Conservation (phyloP, 2,329 filamentous ascomycete species). For the Exserohilum rostratum region DNA sequence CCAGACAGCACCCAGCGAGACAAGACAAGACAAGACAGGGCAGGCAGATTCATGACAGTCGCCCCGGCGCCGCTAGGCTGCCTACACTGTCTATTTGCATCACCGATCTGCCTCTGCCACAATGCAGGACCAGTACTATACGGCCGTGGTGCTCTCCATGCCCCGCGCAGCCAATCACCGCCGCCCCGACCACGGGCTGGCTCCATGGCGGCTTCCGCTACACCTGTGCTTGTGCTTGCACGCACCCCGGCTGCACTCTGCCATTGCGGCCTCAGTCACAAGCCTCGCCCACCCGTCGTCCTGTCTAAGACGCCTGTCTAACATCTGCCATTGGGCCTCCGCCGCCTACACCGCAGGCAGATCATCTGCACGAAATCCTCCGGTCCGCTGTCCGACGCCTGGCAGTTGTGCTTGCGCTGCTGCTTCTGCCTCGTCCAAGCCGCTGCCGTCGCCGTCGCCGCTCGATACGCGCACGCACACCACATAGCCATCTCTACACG, state of each 20-base stretch:
- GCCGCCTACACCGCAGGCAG: slow-evolving; percentile 39
- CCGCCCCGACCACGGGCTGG: slow-evolving; percentile 23
- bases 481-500: no score
- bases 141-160: slow-evolving; percentile 1
- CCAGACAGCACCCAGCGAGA: no score
- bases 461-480: neutral
- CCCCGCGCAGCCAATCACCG: slow-evolving; percentile 36
- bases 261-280: slow-evolving; percentile 40
- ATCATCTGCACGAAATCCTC: slow-evolving; percentile 62
- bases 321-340: slow-evolving; percentile 45
- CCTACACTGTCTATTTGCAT: neutral
- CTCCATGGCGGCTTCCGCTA: no score
- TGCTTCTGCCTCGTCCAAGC: slow-evolving; percentile 10
- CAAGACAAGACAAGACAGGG: no score
- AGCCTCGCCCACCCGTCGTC: slow-evolving; percentile 41
- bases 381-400: slow-evolving; percentile 41
- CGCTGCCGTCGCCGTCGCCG: slow-evolving; percentile 4
- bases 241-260: slow-evolving; percentile 9
- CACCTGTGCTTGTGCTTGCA: no score
- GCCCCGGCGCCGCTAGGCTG: no score
- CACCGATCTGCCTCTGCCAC: slow-evolving; percentile 2
- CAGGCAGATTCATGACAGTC: no score
- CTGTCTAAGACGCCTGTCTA: slow-evolving; percentile 45
- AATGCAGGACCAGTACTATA: slow-evolving; percentile 8
- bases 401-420: slow-evolving; percentile 6